Percentiles rank a stretch among this genome's conserved stretches.
Evolutionary conservation across 805 yeast species (phyloP).

Genomic region (Ogataea pini): DNA sequence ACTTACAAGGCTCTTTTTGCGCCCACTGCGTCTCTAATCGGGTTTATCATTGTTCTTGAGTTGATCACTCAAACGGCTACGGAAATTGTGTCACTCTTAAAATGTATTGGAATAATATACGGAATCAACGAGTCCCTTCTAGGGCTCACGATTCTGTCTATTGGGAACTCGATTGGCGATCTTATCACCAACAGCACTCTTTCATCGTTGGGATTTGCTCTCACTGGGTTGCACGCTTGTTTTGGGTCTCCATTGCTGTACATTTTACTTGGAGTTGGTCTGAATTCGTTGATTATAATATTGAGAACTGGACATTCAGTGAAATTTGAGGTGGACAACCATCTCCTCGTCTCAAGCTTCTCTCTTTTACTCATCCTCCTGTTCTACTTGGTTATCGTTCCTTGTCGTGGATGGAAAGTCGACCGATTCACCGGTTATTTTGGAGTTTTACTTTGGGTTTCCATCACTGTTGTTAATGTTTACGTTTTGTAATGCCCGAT

Average conservation of each 20-base stretch:
- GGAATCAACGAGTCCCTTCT: conserved; percentile 47
- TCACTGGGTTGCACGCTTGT: conserved; percentile 52
- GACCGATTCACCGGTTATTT: conserved; percentile 42
- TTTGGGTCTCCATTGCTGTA: conserved; percentile 54
- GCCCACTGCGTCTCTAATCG: conserved; percentile 28
- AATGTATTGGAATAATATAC: conserved; percentile 47
- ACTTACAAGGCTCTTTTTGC: conserved; percentile 23
- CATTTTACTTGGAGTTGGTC: conserved; percentile 51
- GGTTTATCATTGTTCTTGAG: conserved; percentile 32
- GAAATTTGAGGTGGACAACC: conserved; percentile 40
- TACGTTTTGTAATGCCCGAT: conserved; percentile 14
- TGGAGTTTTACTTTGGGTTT: conserved; percentile 35
- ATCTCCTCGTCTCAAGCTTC: conserved; percentile 39
- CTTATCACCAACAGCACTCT: conserved; percentile 51
- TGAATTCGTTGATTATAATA: conserved; percentile 41
- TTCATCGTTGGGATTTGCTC: conserved; percentile 37
- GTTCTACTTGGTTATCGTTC: conserved; percentile 42
- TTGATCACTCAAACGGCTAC: conserved; percentile 34
- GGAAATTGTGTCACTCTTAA: conserved; percentile 35
- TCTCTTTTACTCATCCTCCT: conserved; percentile 43
- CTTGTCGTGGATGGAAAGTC: conserved; percentile 48
- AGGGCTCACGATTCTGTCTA: conserved; percentile 49
- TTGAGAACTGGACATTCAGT: conserved; percentile 25
- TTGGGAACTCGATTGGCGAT: conserved; percentile 55
- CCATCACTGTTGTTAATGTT: conserved; percentile 21